Evolutionary conservation across 2,329 filamentous ascomycete genomes (phyloP).

Genomic region (Clonostachys byssicola): DNA sequence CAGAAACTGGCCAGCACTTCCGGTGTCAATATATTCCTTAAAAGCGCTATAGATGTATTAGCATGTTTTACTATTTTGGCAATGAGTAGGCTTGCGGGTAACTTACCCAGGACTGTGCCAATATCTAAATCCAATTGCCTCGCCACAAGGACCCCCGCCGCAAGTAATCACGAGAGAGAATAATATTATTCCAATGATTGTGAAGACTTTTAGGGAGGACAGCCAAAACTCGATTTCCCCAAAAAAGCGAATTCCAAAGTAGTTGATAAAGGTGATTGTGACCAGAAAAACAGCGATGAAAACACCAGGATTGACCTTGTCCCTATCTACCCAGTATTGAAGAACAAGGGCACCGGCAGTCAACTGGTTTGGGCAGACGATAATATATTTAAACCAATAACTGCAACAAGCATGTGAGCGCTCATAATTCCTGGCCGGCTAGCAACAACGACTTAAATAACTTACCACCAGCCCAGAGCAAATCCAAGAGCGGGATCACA

Average conservation of each 20-base stretch:
- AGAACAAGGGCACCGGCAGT: constrained; percentile 26
- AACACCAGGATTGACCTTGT: constrained; percentile 13
- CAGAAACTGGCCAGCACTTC: constrained; percentile 48
- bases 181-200: constrained; percentile 55
- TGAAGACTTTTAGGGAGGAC: constrained; percentile 54
- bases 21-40: constrained; percentile 38
- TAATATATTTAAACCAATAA: constrained; percentile 25
- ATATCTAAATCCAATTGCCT: constrained; percentile 34
- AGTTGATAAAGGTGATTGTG: constrained; percentile 47
- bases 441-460: background rate
- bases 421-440: background rate
- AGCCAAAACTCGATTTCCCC: constrained; percentile 62
- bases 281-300: constrained; percentile 50
- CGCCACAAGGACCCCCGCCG: constrained; percentile 46
- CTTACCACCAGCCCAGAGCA: constrained; percentile 30
- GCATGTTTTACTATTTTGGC: no score
- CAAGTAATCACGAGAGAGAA: constrained; percentile 51
- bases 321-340: constrained; percentile 28
- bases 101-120: constrained; percentile 26
- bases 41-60: constrained; percentile 32
- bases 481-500: constrained; percentile 28
- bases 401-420: constrained; percentile 4
- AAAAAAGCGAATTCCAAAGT: constrained; percentile 51
- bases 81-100: no score
- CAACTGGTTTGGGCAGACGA: constrained; percentile 26